These are phyloP conservation scores for Trichophyton verrucosum DNA, from an alignment of 2,329 filamentous ascomycete genomes.

Conservation along the genomic window DNA sequence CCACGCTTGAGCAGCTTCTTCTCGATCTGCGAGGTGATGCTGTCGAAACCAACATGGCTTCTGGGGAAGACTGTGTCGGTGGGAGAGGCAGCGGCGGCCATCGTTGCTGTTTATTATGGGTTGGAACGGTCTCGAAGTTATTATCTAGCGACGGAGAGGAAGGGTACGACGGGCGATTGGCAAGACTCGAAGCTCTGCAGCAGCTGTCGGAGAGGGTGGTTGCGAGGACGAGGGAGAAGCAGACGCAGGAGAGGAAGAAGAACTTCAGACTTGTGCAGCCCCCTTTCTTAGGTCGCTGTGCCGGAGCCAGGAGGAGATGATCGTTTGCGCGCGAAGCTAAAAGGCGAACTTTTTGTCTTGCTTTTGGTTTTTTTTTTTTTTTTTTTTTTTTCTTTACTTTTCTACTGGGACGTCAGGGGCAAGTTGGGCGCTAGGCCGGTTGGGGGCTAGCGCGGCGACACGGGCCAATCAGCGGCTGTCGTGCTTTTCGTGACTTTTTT, in stretches of 20 bases:
- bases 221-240: background rate
- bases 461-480: background rate
- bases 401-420: background rate
- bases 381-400: background rate
- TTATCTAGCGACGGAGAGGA: background rate
- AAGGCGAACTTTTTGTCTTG: no score
- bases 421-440: background rate
- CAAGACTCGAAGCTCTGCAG: background rate
- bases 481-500: background rate
- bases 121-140: background rate
- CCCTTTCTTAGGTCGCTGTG: background rate
- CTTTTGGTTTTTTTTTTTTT: background rate
- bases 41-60: slow-evolving; percentile 99
- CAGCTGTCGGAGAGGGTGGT: background rate
- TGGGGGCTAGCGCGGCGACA: background rate
- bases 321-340: background rate
- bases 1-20: slow-evolving; percentile 98
- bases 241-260: no score
- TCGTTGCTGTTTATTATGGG: slow-evolving; percentile 3
- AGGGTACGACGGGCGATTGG: background rate
- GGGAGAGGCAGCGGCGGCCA: slow-evolving; percentile 10
- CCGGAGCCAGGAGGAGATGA: background rate
- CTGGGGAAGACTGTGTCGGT: slow-evolving; percentile 58
- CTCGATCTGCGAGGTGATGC: slow-evolving; percentile 99
- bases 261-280: background rate